phyloP scores from a whole-genome alignment of 495 filamentous ascomycete species.

The Tuber calosporum region DNA sequence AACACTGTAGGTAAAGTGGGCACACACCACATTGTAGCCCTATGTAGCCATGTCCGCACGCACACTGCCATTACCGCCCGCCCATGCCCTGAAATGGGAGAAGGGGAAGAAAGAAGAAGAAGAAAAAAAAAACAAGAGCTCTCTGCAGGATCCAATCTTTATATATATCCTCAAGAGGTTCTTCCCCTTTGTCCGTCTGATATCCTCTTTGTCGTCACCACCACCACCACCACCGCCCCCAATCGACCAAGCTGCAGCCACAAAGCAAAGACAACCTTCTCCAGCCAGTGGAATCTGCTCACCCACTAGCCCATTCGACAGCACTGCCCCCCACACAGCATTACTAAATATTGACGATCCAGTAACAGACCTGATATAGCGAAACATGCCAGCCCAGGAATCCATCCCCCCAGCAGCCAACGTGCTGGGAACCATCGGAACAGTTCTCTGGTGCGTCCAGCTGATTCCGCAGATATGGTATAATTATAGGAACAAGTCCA shows the following conservation, averaged over 20 bases:
- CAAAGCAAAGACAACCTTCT: not conserved
- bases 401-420: slow-evolving; percentile 49
- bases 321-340: not conserved
- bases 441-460: slow-evolving; percentile 53
- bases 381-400: slow-evolving; percentile 29
- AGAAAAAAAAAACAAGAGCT: not conserved
- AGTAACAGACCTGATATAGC: not conserved
- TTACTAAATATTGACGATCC: not conserved
- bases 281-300: not conserved
- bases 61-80: not conserved
- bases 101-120: not conserved
- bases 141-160: not conserved
- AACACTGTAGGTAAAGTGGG: not conserved
- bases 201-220: not conserved
- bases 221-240: not conserved
- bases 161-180: not conserved
- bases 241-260: not conserved
- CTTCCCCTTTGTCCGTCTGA: not conserved
- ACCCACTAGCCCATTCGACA: not conserved
- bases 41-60: not conserved
- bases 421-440: slow-evolving; percentile 53
- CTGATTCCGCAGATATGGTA: slow-evolving; percentile 59
- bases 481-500: slow-evolving; percentile 63
- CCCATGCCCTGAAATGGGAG: not conserved
- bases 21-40: not conserved